Evolutionary conservation across 495 filamentous ascomycete species (phyloP).

Genomic region (Tetracladium setigerum): DNA sequence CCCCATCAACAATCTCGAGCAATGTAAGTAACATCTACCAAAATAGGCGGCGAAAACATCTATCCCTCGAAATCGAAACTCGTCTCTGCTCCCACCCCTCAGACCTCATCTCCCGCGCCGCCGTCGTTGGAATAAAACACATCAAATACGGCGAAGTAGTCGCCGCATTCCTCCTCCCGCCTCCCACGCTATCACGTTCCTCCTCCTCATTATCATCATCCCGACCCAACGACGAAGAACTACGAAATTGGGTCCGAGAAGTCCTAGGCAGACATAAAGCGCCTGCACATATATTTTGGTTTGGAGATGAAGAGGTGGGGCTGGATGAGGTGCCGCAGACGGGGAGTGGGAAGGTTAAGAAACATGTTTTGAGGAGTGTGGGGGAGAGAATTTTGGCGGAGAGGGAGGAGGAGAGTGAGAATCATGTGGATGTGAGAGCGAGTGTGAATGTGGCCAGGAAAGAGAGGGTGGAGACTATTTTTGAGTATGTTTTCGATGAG

Average conservation of each 20-base stretch:
- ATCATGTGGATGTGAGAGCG: too few species aligned
- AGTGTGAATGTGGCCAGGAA: too few species aligned
- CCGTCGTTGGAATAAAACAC: conserved; percentile 57
- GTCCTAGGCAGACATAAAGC: conserved; percentile 63
- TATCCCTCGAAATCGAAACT: conserved; percentile 66
- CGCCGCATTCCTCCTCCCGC: conserved; percentile 46
- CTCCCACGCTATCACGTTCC: conserved; percentile 17
- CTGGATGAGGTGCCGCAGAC: conserved; percentile 50
- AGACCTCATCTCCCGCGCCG: conserved; percentile 44
- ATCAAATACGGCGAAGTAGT: conserved; percentile 61
- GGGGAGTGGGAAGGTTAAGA: conserved; percentile 65
- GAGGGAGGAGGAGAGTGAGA: too few species aligned
- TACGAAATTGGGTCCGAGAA: conserved; percentile 51
- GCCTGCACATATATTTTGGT: conserved; percentile 56
- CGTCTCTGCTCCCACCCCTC: conserved; percentile 49
- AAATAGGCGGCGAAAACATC: conserved; percentile 48
- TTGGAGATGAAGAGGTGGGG: conserved; percentile 43
- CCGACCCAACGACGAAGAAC: conserved; percentile 39
- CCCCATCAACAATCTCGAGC: too few species aligned
- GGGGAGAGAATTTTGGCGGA: too few species aligned
- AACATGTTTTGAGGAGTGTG: conserved; percentile 56
- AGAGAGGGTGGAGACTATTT: too few species aligned
- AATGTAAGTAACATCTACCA: not conserved
- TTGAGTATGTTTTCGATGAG: too few species aligned
- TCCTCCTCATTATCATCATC: too few species aligned